These are phyloP conservation scores for Prosopis cineraria DNA, from an alignment of 306 rosid genomes.

Conservation along the genomic window DNA sequence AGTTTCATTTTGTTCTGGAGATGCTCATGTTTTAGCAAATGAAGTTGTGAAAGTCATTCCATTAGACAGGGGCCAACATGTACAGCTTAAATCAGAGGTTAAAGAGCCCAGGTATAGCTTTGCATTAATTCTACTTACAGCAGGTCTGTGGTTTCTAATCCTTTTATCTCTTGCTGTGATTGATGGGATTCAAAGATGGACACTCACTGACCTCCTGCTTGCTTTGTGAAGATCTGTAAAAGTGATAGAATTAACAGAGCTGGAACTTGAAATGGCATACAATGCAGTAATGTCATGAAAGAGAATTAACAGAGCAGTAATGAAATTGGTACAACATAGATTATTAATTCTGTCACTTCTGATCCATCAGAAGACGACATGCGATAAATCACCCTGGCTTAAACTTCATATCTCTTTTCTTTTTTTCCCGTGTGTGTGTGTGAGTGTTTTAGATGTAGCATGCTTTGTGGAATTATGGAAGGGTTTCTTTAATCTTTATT, in stretches of 20 bases:
- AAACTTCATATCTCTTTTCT: not conserved
- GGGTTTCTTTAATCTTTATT: not conserved
- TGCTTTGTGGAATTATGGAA: not conserved
- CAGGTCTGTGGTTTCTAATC: not conserved
- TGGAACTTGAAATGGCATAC: not conserved
- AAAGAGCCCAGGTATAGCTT: constrained; percentile 64
- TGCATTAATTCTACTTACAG: not conserved
- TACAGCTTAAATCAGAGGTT: constrained; percentile 66
- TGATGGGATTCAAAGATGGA: constrained; percentile 6
- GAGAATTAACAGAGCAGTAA: constrained; percentile 5
- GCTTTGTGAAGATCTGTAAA: constrained; percentile 1
- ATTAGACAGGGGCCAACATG: constrained; percentile 79
- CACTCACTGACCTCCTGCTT: not conserved
- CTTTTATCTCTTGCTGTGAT: no score
- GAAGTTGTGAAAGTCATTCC: constrained; percentile 84
- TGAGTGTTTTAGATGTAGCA: not conserved
- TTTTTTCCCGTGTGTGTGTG: not conserved
- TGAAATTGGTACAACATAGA: constrained; percentile 12
- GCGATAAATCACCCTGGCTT: not conserved
- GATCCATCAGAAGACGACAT: not conserved
- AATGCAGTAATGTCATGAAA: not conserved
- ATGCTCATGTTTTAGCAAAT: constrained; percentile 56
- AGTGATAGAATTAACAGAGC: constrained; percentile 5
- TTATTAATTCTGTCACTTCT: not conserved
- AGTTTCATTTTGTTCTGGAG: constrained; percentile 78